Percentiles rank a stretch among this genome's conserved stretches.
phyloP scores from a whole-genome alignment of 352 stramenopile genomes.

The Phytophthora crassamura region DNA sequence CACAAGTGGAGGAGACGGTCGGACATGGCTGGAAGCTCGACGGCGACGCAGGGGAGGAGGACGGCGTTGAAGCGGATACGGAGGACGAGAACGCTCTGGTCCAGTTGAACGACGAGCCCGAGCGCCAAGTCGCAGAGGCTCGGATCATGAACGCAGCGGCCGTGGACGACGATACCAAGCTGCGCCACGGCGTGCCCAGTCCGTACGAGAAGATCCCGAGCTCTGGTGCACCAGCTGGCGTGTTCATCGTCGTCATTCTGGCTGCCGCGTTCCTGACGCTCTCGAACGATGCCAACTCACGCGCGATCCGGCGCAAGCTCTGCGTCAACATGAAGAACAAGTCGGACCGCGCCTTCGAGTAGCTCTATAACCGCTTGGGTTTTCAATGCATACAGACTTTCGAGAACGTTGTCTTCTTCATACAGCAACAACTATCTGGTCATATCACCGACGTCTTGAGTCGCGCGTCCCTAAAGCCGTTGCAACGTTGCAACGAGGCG shows the following conservation, averaged over 20 bases:
- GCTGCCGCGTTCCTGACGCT: conserved; percentile 52
- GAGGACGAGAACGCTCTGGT: conserved; percentile 4
- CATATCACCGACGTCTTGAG: conserved; percentile 5
- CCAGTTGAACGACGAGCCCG: not conserved
- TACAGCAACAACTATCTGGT: conserved; percentile 6
- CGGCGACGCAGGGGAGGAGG: conserved; percentile 11
- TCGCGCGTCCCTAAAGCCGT: not conserved
- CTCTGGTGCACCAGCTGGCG: conserved; percentile 38
- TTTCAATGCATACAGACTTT: too few relatives aligned
- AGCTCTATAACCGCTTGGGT: not conserved
- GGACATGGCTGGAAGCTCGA: conserved; percentile 58
- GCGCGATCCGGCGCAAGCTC: conserved; percentile 38
- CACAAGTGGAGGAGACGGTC: conserved; percentile 53
- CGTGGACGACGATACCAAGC: conserved; percentile 13
- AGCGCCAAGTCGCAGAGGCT: not conserved
- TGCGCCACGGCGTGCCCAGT: conserved; percentile 51
- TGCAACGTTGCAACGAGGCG: too few relatives aligned
- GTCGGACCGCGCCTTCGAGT: conserved; percentile 19
- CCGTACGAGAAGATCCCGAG: conserved; percentile 11
- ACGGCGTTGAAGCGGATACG: not conserved
- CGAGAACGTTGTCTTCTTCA: too few relatives aligned
- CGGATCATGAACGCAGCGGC: conserved; percentile 9
- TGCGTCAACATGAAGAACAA: conserved; percentile 24
- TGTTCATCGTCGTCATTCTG: conserved; percentile 50
- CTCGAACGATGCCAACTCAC: conserved; percentile 67